Percentiles rank a stretch among this genome's conserved stretches.
phyloP scores from a whole-genome alignment of 495 filamentous ascomycete species.

The Sordaria brevicollis region DNA sequence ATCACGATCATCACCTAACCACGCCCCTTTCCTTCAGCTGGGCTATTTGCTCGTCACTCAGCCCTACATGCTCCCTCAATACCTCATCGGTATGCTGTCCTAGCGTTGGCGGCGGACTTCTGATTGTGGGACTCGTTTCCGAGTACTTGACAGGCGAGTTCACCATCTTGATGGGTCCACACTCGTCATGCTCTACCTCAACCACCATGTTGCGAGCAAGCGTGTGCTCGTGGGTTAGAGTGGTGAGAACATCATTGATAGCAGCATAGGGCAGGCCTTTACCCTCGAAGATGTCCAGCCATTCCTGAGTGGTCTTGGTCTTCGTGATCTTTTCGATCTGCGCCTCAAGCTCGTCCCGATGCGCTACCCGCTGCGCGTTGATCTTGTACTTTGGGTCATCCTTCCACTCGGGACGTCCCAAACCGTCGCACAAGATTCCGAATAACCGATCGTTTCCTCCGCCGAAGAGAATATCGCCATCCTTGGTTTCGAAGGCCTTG shows the following conservation, averaged over 20 bases:
- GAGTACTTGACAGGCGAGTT: conserved; percentile 97
- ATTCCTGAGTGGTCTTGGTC: conserved; percentile 77
- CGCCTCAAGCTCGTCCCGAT: conserved; percentile 64
- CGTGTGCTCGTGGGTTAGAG: conserved; percentile 79
- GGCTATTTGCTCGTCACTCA: conserved; percentile 51
- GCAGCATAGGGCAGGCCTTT: conserved; percentile 92
- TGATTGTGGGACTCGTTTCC: conserved; percentile 62
- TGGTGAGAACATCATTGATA: conserved; percentile 80
- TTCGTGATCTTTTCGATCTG: conserved; percentile 65
- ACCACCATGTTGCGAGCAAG: conserved; percentile 78
- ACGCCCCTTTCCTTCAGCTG: conserved; percentile 58
- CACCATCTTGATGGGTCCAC: conserved; percentile 79
- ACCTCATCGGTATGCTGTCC: conserved; percentile 92
- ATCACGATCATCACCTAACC: conserved; percentile 35
- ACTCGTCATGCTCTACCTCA: conserved; percentile 70
- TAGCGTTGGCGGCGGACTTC: conserved; percentile 72
- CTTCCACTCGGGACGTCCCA: conserved; percentile 73
- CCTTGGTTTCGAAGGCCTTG: conserved; percentile 79
- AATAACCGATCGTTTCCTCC: conserved; percentile 92
- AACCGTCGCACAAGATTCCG: conserved; percentile 68
- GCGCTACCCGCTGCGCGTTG: conserved; percentile 72
- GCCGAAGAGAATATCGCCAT: conserved; percentile 85
- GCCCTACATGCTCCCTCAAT: conserved; percentile 53
- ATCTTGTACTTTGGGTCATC: conserved; percentile 62
- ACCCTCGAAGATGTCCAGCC: conserved; percentile 79